phyloP scores from a whole-genome alignment of 2,329 filamentous ascomycete species.

The Metarhizium robertsii region DNA sequence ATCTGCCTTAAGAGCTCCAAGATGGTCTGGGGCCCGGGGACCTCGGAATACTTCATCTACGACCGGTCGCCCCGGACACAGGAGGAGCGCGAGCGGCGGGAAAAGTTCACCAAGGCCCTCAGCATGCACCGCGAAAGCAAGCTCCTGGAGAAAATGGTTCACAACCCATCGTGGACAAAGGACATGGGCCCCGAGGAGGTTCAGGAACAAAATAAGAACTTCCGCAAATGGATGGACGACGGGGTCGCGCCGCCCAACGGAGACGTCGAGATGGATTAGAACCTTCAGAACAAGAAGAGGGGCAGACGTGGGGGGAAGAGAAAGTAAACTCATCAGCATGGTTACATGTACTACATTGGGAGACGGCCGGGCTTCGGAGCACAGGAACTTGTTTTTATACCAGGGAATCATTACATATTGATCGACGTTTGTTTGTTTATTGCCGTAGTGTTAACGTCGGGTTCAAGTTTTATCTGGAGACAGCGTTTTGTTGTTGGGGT shows the following conservation, averaged over 20 bases:
- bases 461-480: not conserved
- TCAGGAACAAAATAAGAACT: conserved; percentile 63
- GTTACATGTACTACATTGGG: not conserved
- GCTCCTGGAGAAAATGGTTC: conserved; percentile 71
- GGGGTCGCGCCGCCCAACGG: conserved; percentile 26
- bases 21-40: conserved; percentile 65
- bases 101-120: conserved; percentile 42
- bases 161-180: conserved; percentile 72
- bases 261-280: conserved; percentile 4
- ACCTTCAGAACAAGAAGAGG: not conserved
- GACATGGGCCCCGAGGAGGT: conserved; percentile 70
- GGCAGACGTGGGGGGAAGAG: not conserved
- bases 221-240: conserved; percentile 43
- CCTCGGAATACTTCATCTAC: conserved; percentile 63
- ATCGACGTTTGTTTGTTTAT: not conserved
- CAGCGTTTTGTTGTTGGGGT: not conserved
- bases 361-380: conserved; percentile 2
- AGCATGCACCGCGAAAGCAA: conserved; percentile 58
- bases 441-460: no score
- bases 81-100: conserved; percentile 47
- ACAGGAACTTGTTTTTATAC: conserved; percentile 3
- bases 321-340: not conserved
- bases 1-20: conserved; percentile 73
- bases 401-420: conserved; percentile 1
- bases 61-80: conserved; percentile 59